Percentiles rank a stretch among this genome's conserved stretches.
phyloP scores from a whole-genome alignment of 2,329 filamentous ascomycete species.

The Colletotrichum noveboracense region DNA sequence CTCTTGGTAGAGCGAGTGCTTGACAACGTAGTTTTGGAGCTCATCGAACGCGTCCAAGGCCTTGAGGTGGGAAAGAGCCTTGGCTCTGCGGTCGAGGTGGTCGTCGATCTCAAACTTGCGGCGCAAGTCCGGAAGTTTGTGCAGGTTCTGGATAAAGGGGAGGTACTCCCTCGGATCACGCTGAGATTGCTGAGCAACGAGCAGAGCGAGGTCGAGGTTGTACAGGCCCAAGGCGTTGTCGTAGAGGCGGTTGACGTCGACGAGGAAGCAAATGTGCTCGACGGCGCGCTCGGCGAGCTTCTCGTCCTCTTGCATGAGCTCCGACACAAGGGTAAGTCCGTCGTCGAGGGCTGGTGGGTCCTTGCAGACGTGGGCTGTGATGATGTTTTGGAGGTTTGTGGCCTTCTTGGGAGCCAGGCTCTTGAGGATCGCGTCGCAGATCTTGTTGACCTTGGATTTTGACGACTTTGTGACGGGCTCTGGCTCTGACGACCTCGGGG shows the following conservation, averaged over 20 bases:
- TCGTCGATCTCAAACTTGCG: constrained; percentile 88
- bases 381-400: constrained; percentile 83
- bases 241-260: constrained; percentile 90
- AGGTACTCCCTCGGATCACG: constrained; percentile 95
- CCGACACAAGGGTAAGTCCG: constrained; percentile 79
- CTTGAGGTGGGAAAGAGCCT: constrained; percentile 80
- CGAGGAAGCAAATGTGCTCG: constrained; percentile 96
- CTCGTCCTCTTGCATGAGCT: constrained; percentile 71
- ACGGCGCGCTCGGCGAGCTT: constrained; percentile 85
- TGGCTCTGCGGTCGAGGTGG: constrained; percentile 76
- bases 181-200: constrained; percentile 95
- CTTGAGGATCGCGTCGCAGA: constrained; percentile 84
- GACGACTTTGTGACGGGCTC: constrained; percentile 11
- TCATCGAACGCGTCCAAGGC: constrained; percentile 78
- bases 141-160: constrained; percentile 88
- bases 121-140: constrained; percentile 73
- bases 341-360: constrained; percentile 87
- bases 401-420: constrained; percentile 66
- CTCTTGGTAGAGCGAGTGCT: constrained; percentile 78
- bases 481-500: background rate
- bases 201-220: constrained; percentile 84
- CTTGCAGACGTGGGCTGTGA: constrained; percentile 96
- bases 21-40: constrained; percentile 76
- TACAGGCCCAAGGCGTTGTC: constrained; percentile 91
- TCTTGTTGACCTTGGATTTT: constrained; percentile 77